Base-by-base conservation (phyloP, 768 basidiomycete species). In the Tubosaeta sp. region DNA sequence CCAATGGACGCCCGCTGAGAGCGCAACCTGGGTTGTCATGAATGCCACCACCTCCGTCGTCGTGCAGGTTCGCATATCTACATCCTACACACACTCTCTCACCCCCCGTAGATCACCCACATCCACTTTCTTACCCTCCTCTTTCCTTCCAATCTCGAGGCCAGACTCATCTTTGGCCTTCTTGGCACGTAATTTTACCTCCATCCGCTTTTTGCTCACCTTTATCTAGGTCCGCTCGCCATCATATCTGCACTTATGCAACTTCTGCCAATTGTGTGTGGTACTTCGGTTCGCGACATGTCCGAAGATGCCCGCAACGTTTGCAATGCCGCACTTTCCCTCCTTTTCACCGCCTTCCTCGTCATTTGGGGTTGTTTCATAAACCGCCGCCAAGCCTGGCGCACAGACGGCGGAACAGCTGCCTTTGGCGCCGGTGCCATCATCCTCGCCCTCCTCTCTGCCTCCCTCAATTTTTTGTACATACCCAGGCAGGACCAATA, bases 121-220 rank as follows among this genome's bases (percentile, higher is more conserved):
- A 97, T 99, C 46, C 97, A 98, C 68, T 97, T 98, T 69, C 77
- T 99, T 49, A 95, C 97, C 7, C 78, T 98, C 11, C 77, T 99
- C 10, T 99, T 91, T 67, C 97, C 97, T 7, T 97, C 95, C 19
- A 74, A 80, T 25, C 79, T 95, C 22, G 97, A 98, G 72, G 87
- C 84, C 4, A 74, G 86, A 32, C 80, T 99, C 35, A 92, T 99
- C 43, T 86, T 92, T 63, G 72, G 81, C 38, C 77, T 97, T 10
- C 81, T 99, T 16, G 92, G 86, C 86, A 57, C 37, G 76, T 73
- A 6, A 19, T 29, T 1, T 34, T 7, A 34, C 43, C 8, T 35
- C 13, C 22, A 4, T 17, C 12, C n/a, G 1, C 14, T 25, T 9
- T 1, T 10, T n/a, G n/a, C 49, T 31, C 26, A 49, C 44, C 19